These are phyloP conservation scores for Glaciozyma martinii DNA, from an alignment of 768 basidiomycete species.

Conservation along the genomic window DNA sequence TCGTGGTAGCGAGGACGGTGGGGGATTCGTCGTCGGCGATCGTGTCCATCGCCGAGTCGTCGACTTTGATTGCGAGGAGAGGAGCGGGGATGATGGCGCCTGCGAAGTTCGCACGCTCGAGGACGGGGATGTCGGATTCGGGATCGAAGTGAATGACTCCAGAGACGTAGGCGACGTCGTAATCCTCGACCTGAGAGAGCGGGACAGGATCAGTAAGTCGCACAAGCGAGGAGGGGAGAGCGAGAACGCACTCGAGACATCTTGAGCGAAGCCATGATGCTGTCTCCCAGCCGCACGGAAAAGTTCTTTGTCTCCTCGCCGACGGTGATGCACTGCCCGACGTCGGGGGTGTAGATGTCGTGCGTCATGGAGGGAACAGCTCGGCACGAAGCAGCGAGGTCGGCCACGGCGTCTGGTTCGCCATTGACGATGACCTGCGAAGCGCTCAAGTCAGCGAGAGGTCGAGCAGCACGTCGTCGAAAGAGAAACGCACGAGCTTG, in stretches of 20 bases:
- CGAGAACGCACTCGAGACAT: constrained; percentile 51
- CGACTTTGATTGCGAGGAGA: constrained; percentile 3
- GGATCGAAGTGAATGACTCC: constrained; percentile 78
- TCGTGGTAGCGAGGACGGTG: not conserved
- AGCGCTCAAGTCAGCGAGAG: not conserved
- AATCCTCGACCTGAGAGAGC: constrained; percentile 79
- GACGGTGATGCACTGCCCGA: constrained; percentile 73
- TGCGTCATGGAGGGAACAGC: constrained; percentile 83
- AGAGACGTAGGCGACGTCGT: constrained; percentile 84
- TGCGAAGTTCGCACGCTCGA: constrained; percentile 53
- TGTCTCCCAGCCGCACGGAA: constrained; percentile 87
- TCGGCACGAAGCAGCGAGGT: constrained; percentile 69
- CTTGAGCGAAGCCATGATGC: constrained; percentile 63
- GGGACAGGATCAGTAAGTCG: constrained; percentile 11
- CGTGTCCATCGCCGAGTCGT: not conserved
- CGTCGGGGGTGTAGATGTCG: constrained; percentile 71
- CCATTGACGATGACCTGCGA: constrained; percentile 82
- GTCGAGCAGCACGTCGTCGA: not conserved
- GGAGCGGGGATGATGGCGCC: constrained; percentile 30
- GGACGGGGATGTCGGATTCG: constrained; percentile 76
- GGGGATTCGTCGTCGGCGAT: not conserved
- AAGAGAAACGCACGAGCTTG: constrained; percentile 60
- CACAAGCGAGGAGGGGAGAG: not conserved
- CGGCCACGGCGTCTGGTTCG: constrained; percentile 53
- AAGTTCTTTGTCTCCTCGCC: constrained; percentile 94